Conservation (phyloP, 768 basidiomycete species). For the Lyophyllum atratum region DNA sequence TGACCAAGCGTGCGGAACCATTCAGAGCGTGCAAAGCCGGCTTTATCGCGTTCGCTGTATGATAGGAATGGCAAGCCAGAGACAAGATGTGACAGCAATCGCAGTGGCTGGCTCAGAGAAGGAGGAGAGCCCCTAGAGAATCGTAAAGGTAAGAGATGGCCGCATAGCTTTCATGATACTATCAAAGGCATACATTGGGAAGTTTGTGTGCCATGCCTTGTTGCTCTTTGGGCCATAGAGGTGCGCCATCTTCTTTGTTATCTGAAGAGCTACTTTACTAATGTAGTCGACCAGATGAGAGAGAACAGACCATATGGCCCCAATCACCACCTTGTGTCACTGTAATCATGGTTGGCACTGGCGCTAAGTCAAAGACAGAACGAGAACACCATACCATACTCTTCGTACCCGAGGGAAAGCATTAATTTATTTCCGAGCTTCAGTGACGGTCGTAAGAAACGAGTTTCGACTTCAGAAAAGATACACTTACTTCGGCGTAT, state of each 20-base stretch:
- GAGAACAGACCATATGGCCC: constrained; percentile 36
- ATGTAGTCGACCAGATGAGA: neutral
- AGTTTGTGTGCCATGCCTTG: constrained; percentile 57
- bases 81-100: constrained; percentile 27
- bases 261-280: constrained; percentile 11
- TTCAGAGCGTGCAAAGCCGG: constrained; percentile 25
- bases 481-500: constrained; percentile 52
- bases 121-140: constrained; percentile 14
- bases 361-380: neutral
- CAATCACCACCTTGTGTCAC: constrained; percentile 54
- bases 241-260: constrained; percentile 28
- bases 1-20: too few species aligned
- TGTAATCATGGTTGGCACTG: constrained; percentile 17
- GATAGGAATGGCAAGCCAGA: constrained; percentile 16
- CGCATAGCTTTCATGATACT: neutral
- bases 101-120: constrained; percentile 21
- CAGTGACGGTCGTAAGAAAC: neutral
- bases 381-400: constrained; percentile 36
- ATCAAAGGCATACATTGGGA: neutral
- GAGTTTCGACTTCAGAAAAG: constrained; percentile 11
- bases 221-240: constrained; percentile 36
- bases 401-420: constrained; percentile 46
- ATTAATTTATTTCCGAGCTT: constrained; percentile 54
- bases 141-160: neutral
- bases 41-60: constrained; percentile 34